Evolutionary conservation across 805 yeast species (phyloP), one percentile per base, ranked within the genome.

Genomic region (Ogataea sp.): DNA sequence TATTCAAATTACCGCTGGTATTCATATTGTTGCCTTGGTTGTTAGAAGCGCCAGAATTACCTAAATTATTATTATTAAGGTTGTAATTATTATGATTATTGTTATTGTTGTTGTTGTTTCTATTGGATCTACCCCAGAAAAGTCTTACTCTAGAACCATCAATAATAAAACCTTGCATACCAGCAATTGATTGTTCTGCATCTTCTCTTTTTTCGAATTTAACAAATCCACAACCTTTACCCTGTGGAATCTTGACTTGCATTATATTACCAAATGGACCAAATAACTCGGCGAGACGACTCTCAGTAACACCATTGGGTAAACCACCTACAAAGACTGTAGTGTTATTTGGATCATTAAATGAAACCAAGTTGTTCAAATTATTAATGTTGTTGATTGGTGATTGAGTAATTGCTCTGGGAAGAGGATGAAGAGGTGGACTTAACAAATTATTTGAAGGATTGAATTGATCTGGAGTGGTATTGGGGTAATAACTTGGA

Each of bases 181-280:
- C 80, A 31, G 76, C 72, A 39, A 83, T 81, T 6, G 94, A 87
- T 31, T 75, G 78, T 56, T 82, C 86, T 1, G 93, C 93, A 49
- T 80, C 84, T 49, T 75, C 80, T 44, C 84, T 64, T 27, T 67
- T 65, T n/a, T 73, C 63, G 55, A 76, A 83, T 51, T 76, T 79
- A 41, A 83, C 80, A 58, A 83, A 82, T 1, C 89, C 94, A 62
- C 90, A 82, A 43, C 83, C 83, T 53, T 83, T 83, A 13, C 87
- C 86, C 1, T 76, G 79, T 7, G 90, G 90, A 34, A 83, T 80
- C 51, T 80, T 82, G 32, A 83, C 81, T 47, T 78, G 80, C 21
- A 71, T 60, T 27, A 83, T 78, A 16, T 64, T 57, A n/a, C 94
- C 94, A 62, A 80, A 83, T 15, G 87, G 85, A 56, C 75, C 74